phyloP scores from a whole-genome alignment of 176 grass and related monocot genomes.

The Carex cristatella region DNA sequence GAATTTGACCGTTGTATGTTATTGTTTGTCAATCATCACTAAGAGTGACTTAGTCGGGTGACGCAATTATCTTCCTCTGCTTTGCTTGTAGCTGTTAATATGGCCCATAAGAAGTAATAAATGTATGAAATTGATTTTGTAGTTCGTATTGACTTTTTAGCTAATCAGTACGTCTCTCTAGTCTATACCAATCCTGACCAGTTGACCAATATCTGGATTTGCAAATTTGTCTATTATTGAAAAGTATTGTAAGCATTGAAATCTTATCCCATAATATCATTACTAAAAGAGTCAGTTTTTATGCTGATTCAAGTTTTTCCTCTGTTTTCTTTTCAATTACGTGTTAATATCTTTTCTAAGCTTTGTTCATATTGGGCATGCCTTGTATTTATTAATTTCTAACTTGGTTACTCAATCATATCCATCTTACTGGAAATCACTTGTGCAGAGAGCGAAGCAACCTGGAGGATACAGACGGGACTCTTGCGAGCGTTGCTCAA shows the following conservation, averaged over 20 bases:
- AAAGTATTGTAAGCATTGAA: not conserved
- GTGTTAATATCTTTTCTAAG: not conserved
- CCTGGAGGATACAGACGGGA: conserved; percentile 78
- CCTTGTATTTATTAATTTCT: conserved; percentile 1
- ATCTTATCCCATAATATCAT: not conserved
- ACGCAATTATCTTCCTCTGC: not conserved
- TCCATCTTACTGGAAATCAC: conserved; percentile 13
- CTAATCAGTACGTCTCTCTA: not conserved
- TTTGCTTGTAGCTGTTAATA: not conserved
- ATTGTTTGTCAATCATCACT: conserved; percentile 10
- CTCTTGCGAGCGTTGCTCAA: conserved; percentile 80
- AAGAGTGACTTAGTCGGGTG: conserved; percentile 3
- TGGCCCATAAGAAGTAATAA: not conserved
- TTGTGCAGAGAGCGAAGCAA: conserved; percentile 50
- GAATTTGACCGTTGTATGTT: not conserved
- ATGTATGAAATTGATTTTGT: not conserved
- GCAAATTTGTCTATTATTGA: not conserved
- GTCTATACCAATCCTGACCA: not conserved
- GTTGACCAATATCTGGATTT: not conserved
- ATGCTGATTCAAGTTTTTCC: not conserved
- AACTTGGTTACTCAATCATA: not conserved
- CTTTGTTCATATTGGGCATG: not conserved
- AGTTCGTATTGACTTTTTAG: not conserved
- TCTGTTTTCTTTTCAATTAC: not conserved
- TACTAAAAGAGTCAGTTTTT: not conserved